Evolutionary conservation across 1,284 basidiomycete species (phyloP).

Genomic region (Irpex sp.): DNA sequence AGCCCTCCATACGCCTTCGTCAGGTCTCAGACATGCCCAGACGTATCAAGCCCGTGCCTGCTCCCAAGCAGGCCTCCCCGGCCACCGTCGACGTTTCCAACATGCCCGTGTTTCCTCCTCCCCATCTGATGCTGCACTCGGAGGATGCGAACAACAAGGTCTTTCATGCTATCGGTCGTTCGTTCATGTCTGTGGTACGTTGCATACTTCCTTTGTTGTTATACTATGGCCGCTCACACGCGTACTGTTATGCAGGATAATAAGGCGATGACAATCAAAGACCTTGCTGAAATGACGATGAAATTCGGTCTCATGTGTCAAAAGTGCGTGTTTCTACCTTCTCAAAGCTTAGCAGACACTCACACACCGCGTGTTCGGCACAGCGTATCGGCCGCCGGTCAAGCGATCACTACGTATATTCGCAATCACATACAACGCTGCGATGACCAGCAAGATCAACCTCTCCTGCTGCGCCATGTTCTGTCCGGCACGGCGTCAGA

Average conservation of each 20-base stretch:
- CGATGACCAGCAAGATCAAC: slow-evolving; percentile 64
- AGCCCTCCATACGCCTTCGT: slow-evolving; percentile 46
- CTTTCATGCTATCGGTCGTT: slow-evolving; percentile 64
- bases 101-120: slow-evolving; percentile 49
- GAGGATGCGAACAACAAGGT: slow-evolving; percentile 70
- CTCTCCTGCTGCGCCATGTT: slow-evolving; percentile 66
- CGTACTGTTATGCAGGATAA: slow-evolving; percentile 47
- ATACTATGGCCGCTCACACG: neutral
- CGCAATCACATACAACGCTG: slow-evolving; percentile 68
- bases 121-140: slow-evolving; percentile 60
- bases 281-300: slow-evolving; percentile 68
- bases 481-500: slow-evolving; percentile 67
- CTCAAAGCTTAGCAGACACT: slow-evolving; percentile 5
- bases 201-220: slow-evolving; percentile 4
- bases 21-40: slow-evolving; percentile 37
- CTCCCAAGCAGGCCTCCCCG: slow-evolving; percentile 15
- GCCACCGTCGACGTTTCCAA: slow-evolving; percentile 13
- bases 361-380: slow-evolving; percentile 7
- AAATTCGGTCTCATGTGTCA: slow-evolving; percentile 64
- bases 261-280: slow-evolving; percentile 79
- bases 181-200: slow-evolving; percentile 70
- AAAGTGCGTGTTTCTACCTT: slow-evolving; percentile 47
- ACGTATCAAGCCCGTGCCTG: slow-evolving; percentile 34
- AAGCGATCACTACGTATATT: slow-evolving; percentile 77
- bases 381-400: slow-evolving; percentile 71